A percentile compares a stretch with the other conserved stretches of the same genome.
These are phyloP conservation scores for Boletus patriciae DNA, from an alignment of 768 basidiomycete species.

Conservation along the genomic window DNA sequence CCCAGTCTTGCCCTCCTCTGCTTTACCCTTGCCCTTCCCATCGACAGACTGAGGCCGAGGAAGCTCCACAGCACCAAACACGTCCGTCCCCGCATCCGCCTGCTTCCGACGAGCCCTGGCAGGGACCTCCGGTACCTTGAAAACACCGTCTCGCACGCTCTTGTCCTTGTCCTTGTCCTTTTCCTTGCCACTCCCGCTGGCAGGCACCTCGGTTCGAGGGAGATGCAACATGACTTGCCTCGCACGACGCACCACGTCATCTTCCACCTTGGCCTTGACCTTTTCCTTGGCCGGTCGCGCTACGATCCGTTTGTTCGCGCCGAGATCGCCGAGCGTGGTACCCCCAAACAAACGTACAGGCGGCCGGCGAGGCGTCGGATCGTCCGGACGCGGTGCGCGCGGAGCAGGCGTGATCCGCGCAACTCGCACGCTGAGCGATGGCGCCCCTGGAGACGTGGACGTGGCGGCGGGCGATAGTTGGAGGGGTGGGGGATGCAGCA, in stretches of 20 bases:
- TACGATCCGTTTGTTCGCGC: slow-evolving; percentile 26
- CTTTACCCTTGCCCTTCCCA: slow-evolving; percentile 42
- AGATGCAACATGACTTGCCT: slow-evolving; percentile 40
- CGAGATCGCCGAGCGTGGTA: slow-evolving; percentile 15
- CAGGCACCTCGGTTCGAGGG: slow-evolving; percentile 27
- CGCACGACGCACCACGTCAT: slow-evolving; percentile 35
- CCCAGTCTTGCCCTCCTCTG: slow-evolving; percentile 19
- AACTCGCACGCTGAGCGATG: slow-evolving; percentile 44
- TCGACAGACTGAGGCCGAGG: slow-evolving; percentile 12
- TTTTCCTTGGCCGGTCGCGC: slow-evolving; percentile 9
- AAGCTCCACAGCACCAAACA: slow-evolving; percentile 30
- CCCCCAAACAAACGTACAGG: slow-evolving; percentile 37
- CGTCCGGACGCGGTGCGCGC: slow-evolving; percentile 63
- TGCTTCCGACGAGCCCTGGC: slow-evolving; percentile 22
- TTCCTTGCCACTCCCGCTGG: slow-evolving; percentile 7
- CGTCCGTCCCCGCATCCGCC: slow-evolving; percentile 27
- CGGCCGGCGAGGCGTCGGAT: slow-evolving; percentile 73
- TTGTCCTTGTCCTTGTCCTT: slow-evolving; percentile 1
- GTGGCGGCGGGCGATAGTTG: slow-evolving; percentile 11
- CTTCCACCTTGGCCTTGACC: slow-evolving; percentile 21
- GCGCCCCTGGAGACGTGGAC: slow-evolving; percentile 25
- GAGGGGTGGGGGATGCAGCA: slow-evolving; percentile 7
- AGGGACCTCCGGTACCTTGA: slow-evolving; percentile 55
- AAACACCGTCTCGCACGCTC: slow-evolving; percentile 8
- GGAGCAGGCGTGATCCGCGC: slow-evolving; percentile 54